Conservation (phyloP, 768 basidiomycete species). For the Mycena epipterygia region DNA sequence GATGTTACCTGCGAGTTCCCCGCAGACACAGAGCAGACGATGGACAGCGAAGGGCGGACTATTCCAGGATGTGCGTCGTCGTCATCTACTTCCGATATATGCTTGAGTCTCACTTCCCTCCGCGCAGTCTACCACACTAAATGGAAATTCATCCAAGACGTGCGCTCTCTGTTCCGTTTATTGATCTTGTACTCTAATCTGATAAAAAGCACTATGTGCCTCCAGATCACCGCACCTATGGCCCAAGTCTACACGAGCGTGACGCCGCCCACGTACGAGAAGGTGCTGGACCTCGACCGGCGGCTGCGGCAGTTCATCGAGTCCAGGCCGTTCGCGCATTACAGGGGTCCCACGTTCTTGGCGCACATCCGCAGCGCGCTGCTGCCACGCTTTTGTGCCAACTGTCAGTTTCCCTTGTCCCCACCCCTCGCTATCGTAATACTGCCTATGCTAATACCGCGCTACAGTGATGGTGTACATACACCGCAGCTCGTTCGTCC, state of each 20-base stretch:
- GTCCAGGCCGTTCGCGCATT: constrained; percentile 2
- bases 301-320: constrained; percentile 23
- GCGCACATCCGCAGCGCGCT: background rate
- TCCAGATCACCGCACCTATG: constrained; percentile 42
- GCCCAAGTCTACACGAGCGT: constrained; percentile 41
- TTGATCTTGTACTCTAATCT: background rate
- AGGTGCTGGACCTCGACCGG: constrained; percentile 28
- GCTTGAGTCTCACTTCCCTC: background rate
- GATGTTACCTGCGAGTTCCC: background rate
- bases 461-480: constrained; percentile 60
- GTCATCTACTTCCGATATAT: background rate
- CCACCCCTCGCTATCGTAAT: too few species aligned
- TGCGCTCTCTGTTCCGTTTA: background rate
- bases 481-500: constrained; percentile 61
- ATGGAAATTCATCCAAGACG: background rate
- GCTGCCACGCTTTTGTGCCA: background rate
- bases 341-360: constrained; percentile 5
- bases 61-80: background rate
- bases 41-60: background rate
- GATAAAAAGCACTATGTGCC: too few species aligned
- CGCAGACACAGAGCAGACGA: background rate
- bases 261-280: constrained; percentile 44
- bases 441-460: background rate
- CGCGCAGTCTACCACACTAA: background rate
- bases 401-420: background rate